Percentiles rank a stretch among this genome's conserved stretches.
Conservation (phyloP, 352 stramenopile species). For the Globisporangium acanthophoron region DNA sequence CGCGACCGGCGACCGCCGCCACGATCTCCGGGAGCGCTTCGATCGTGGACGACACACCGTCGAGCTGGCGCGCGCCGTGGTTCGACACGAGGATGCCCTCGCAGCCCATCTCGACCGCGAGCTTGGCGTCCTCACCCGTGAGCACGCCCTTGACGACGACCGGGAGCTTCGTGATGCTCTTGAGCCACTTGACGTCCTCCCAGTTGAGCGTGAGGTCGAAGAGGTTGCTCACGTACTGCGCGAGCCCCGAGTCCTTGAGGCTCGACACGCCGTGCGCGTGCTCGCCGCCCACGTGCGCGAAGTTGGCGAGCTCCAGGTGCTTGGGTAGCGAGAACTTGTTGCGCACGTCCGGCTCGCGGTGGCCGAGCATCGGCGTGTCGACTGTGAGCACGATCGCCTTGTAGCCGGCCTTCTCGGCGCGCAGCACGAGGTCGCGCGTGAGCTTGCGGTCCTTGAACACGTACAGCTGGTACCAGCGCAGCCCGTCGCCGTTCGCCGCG, state of each 20-base stretch:
- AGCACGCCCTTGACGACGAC: conserved; percentile 94
- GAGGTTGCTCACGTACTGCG: conserved; percentile 60
- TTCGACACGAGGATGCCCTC: conserved; percentile 92
- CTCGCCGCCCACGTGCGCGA: conserved; percentile 37
- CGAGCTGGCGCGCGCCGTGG: conserved; percentile 91
- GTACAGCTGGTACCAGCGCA: conserved; percentile 96
- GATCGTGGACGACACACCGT: conserved; percentile 87
- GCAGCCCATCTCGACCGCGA: conserved; percentile 88
- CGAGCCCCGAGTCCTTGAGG: conserved; percentile 42
- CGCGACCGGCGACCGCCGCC: conserved; percentile 67
- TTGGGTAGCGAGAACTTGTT: conserved; percentile 87
- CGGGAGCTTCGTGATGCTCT: conserved; percentile 88
- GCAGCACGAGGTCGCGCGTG: conserved; percentile 86
- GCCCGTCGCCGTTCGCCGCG: conserved; percentile 55
- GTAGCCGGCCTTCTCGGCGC: conserved; percentile 91
- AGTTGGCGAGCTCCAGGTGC: conserved; percentile 56
- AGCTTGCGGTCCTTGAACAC: conserved; percentile 93
- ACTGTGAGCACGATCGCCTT: conserved; percentile 95
- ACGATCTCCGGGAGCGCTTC: conserved; percentile 91
- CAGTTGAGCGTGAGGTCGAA: conserved; percentile 95
- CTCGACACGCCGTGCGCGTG: conserved; percentile 61
- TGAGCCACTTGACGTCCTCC: conserved; percentile 90
- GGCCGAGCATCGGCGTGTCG: conserved; percentile 94
- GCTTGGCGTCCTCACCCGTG: conserved; percentile 87
- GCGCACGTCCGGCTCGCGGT: conserved; percentile 93